Base-by-base conservation (phyloP, 352 stramenopile species). In the Elongisporangium anandrum region DNA sequence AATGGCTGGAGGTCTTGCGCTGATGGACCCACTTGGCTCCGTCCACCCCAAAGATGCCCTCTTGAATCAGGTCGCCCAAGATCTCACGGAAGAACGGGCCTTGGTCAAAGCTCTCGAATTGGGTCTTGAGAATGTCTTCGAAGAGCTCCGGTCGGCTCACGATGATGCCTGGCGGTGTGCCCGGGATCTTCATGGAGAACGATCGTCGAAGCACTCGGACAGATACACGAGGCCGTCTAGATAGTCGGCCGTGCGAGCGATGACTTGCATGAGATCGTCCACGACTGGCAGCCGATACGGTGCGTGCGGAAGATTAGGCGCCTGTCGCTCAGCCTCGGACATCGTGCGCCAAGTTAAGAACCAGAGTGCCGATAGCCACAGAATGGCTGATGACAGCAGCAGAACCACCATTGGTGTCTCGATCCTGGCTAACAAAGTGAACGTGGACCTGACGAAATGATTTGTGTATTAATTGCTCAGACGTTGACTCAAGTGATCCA, bases 1-100 rank as follows among this genome's bases (percentile, higher is more conserved):
- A 82, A 51, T 95, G 86, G 52, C 80, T 96, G 52, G 87, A 81
- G 0, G 69, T 85, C 60, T 94, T 93, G 52, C 85, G 72, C 59
- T 95, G 85, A 48, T 81, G 64, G 22, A 73, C 58, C 85, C 85
- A 95, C 41, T 54, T 24, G 20, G 69, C 62, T 3, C 77, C 80
- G 58, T 95, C 81, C 6, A 72, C 66, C 3, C 60, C 65, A 47
- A 95, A 90, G 63, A 95, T 88, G 51, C 85, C 83, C 17, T 13
- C 1, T 9, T 15, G 5, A 41, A 41, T 41, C 29, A 41, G 13
- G 15, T 81, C 50, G 47, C 84, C 81, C 0, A 92, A 60, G 13
- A 94, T 38, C 53, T 88, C 75, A 15, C 38, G 20, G 50, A 88
- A 51, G 29, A 87, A 41, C 29, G 15, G 23, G 8, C 56, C 56